Evolutionary conservation across 2,329 filamentous ascomycete genomes (phyloP).

Genomic region (Volutella citrinella): DNA sequence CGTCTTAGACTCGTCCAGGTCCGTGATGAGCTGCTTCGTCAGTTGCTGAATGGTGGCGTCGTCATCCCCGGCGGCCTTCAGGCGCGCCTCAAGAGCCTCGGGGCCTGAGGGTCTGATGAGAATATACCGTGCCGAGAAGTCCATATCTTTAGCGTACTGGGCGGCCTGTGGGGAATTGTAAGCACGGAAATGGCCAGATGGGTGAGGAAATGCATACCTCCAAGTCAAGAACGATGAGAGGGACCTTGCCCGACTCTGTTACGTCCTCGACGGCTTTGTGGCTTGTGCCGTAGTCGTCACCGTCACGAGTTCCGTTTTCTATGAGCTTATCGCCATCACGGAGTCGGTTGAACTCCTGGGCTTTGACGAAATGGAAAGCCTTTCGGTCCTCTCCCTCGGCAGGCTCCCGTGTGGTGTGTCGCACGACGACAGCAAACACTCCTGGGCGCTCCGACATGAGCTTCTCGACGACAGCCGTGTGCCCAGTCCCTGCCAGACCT

Average conservation of each 20-base stretch:
- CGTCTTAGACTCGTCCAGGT: constrained; percentile 24
- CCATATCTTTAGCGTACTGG: constrained; percentile 56
- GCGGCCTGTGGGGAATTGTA: constrained; percentile 44
- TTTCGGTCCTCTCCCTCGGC: constrained; percentile 48
- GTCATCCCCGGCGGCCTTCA: constrained; percentile 24
- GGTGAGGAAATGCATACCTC: constrained; percentile 45
- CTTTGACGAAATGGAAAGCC: constrained; percentile 55
- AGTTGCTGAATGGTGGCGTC: constrained; percentile 20
- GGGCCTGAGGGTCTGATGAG: constrained; percentile 44
- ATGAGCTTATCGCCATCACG: constrained; percentile 59
- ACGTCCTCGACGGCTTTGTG: constrained; percentile 50
- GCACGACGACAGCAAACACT: constrained; percentile 58
- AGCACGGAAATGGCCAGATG: too few relatives aligned
- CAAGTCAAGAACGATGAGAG: constrained; percentile 50
- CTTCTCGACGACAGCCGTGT: constrained; percentile 59
- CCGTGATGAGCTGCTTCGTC: constrained; percentile 17
- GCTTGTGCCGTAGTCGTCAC: constrained; percentile 54
- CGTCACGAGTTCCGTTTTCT: constrained; percentile 51
- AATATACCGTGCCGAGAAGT: constrained; percentile 53
- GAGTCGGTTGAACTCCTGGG: constrained; percentile 54
- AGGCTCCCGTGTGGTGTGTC: constrained; percentile 52
- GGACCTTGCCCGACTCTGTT: constrained; percentile 55
- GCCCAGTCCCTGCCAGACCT: constrained; percentile 60
- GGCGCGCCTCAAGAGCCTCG: constrained; percentile 25
- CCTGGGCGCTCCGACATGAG: constrained; percentile 62